A percentile compares a stretch with the other conserved stretches of the same genome.
These are phyloP conservation scores for Aphanomyces astaci DNA, from an alignment of 352 stramenopile genomes.

Conservation along the genomic window DNA sequence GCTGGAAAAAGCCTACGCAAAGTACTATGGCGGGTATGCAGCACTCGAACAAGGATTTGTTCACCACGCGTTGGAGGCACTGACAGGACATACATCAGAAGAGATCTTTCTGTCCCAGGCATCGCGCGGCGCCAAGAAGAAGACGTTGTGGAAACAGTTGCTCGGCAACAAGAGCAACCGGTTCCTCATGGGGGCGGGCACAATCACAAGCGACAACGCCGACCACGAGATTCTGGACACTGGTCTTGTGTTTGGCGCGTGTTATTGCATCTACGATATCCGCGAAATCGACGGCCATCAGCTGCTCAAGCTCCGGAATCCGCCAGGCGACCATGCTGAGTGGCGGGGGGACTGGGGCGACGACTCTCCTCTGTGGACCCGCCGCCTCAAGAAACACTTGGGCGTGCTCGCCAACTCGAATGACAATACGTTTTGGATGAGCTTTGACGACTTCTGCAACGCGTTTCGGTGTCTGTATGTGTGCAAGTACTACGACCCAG, in stretches of 20 bases:
- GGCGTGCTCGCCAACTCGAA: constrained; percentile 47
- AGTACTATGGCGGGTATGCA: constrained; percentile 87
- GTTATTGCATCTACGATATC: constrained; percentile 90
- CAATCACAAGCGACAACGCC: constrained; percentile 71
- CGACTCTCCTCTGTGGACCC: constrained; percentile 85
- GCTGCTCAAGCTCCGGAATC: constrained; percentile 87
- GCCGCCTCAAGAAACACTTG: constrained; percentile 76
- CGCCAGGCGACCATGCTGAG: constrained; percentile 85
- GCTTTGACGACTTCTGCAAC: constrained; percentile 91
- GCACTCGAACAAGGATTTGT: constrained; percentile 82
- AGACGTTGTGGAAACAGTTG: constrained; percentile 86
- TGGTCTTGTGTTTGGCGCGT: constrained; percentile 84
- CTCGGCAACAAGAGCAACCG: constrained; percentile 75
- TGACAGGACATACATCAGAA: constrained; percentile 83
- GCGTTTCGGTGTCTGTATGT: constrained; percentile 88
- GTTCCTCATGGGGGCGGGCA: constrained; percentile 87
- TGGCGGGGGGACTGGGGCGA: constrained; percentile 93
- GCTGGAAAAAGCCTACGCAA: constrained; percentile 89
- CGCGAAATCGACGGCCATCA: constrained; percentile 73
- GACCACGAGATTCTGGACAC: constrained; percentile 85
- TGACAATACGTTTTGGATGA: constrained; percentile 94
- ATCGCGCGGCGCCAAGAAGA: constrained; percentile 77
- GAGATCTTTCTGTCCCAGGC: constrained; percentile 83
- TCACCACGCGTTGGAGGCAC: constrained; percentile 82
- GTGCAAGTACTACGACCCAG: constrained; percentile 87